Evolutionary conservation across 441 rosid species (phyloP).

Genomic region (Aquilaria agallochum): DNA sequence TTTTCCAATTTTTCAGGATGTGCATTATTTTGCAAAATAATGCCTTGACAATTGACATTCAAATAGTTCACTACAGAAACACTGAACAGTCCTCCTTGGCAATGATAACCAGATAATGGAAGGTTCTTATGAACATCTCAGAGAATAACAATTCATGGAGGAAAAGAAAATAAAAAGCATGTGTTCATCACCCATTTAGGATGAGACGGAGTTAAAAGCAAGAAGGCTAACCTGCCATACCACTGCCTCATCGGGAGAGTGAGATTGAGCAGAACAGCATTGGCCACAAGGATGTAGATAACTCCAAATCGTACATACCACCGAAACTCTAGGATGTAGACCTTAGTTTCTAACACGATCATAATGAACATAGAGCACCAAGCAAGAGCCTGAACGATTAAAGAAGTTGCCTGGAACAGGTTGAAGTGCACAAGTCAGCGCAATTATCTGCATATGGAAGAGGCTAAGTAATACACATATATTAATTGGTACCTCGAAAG

Average conservation of each 20-base stretch:
- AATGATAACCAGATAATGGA: no score
- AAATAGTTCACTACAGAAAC: no score
- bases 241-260: conserved; percentile 51
- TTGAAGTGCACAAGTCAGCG: conserved; percentile 5
- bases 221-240: conserved; percentile 47
- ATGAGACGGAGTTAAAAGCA: not conserved
- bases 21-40: no score
- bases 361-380: conserved; percentile 85
- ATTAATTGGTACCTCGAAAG: conserved; percentile 64
- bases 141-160: not conserved
- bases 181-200: not conserved
- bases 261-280: conserved; percentile 76
- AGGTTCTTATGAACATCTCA: no score
- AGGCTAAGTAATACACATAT: not conserved
- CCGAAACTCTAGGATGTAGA: conserved; percentile 71
- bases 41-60: no score
- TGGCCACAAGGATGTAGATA: conserved; percentile 74
- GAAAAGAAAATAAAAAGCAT: not conserved
- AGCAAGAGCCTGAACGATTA: conserved; percentile 57
- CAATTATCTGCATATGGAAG: not conserved
- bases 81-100: no score
- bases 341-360: conserved; percentile 78
- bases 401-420: conserved; percentile 52
- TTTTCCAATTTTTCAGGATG: no score
- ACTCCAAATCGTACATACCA: conserved; percentile 94